Base-by-base conservation (phyloP, 805 yeast species). In the Hagleromyces aurorensis region DNA sequence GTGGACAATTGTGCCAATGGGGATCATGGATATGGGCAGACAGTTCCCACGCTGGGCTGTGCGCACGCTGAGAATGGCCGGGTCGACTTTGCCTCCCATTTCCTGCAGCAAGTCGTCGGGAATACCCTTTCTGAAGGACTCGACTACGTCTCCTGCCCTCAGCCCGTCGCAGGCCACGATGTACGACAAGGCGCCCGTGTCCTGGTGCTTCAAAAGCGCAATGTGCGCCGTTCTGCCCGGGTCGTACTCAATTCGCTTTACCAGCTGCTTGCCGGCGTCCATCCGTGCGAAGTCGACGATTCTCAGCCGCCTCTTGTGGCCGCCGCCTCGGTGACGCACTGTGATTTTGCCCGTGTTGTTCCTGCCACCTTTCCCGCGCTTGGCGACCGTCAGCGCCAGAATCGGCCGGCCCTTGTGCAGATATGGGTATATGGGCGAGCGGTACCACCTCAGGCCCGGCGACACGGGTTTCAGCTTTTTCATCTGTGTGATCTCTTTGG, bases 301-400 rank as follows among this genome's bases (percentile, higher is more conserved):
- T 48, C 98, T 73, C 21, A 83, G 69, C 59, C 98, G 75, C 50
- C 89, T 78, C 57, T 82, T 83, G 56, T 82, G 91, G 19, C 97
- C 97, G 48, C 98, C 98, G 55, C 97, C 98, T 57, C 93, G 75
- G 57, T 91, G 96, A 54, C 98, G 75, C 26, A 84, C 80, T 4
- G 95, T 85, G 48, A 91, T 84, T 44, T 72, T 70, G 43, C 98
- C 98, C 4, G 80, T 65, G 58, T 80, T 67, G 57, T 89, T 87
- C 64, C 98, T 78, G 41, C 98, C 98, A 31, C 94, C 80, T 27
- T 76, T 74, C 33, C 73, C 70, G 50, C 76, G 72, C 49, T 72
- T 73, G 11, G 86, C 72, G 19, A 69, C 69, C 0, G 98, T 89
- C 50, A 91, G 67, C 25, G 76, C 75, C 52, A 68, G 67, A 34